Percentiles rank a stretch among this genome's conserved stretches.
Conservation (phyloP, 2,329 filamentous ascomycete species). For the Colletotrichum noveboracense region DNA sequence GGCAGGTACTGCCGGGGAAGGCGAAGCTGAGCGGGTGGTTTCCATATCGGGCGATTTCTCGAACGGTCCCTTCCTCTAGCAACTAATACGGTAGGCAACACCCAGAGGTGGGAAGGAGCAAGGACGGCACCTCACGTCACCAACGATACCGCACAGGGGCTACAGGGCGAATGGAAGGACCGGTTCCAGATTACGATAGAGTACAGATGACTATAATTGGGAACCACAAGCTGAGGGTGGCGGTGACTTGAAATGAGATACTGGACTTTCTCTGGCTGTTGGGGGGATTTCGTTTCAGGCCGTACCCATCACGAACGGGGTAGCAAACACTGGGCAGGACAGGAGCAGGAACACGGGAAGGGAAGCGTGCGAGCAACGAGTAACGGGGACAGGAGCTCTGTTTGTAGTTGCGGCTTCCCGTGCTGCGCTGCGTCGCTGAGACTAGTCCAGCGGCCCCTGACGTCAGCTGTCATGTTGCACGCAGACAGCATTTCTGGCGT, state of each 20-base stretch:
- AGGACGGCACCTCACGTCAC: not conserved
- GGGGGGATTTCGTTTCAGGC: not conserved
- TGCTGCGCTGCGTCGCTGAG: slow-evolving; percentile 1
- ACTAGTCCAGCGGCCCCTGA: not conserved
- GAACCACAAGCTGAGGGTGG: not conserved
- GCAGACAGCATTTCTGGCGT: not conserved
- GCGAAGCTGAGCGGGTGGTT: not conserved
- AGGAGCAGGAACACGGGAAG: not conserved
- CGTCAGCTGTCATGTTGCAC: slow-evolving; percentile 15
- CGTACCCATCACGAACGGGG: not conserved
- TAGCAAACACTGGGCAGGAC: slow-evolving; percentile 1
- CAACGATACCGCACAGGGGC: not conserved
- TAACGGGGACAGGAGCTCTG: slow-evolving; percentile 4
- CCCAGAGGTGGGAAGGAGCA: not conserved
- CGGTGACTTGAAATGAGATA: not conserved
- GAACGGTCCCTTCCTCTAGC: not conserved
- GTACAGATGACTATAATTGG: not conserved
- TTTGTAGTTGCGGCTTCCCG: slow-evolving; percentile 17
- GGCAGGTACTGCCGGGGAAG: slow-evolving; percentile 17
- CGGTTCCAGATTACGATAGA: not conserved
- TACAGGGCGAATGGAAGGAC: not conserved
- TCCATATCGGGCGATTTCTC: slow-evolving; percentile 8
- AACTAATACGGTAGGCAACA: not conserved
- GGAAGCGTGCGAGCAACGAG: not conserved
- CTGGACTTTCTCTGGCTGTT: not conserved